Base-by-base conservation (phyloP, 2,329 filamentous ascomycete species). In the Phaeosphaeria sp. region DNA sequence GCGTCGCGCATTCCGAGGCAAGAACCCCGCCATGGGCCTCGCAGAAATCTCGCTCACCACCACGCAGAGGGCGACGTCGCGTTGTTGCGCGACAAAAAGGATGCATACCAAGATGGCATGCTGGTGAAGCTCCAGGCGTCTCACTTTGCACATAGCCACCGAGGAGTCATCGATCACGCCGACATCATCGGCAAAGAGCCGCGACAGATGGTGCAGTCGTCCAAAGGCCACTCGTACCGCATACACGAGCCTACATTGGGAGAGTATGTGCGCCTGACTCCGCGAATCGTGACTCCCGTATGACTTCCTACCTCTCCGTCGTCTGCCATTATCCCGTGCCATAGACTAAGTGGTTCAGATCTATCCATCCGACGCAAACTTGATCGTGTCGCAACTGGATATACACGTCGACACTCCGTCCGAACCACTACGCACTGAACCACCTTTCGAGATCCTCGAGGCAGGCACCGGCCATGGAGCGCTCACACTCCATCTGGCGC, bases 381-480 rank as follows among this genome's bases (percentile, higher is more conserved):
- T 91, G 30, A 93, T 95, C 51, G 88, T 92, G 39, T 90, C 87
- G 1, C 81, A 93, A 22, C 83, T 96, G 21, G 91, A 95, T 73
- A 82, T 95, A 45, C 88, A 94, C 72, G 84, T 87, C 27, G 78
- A 67, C 66, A 68, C 66, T 2, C 65, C 67, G 15, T 78, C 27
- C 63, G 68, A 39, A 69, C 78, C 77, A 6, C 74, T 78, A 36
- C 59, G 20, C 55, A 55, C 54, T 40, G 60, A 50, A 75, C 80
- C 69, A 8, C 85, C 83, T 0, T 75, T 93, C 13, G 90, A 94
- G 71, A 91, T 95, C 45, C 87, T 95, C 51, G 92, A 95, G 77
- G 91, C 91, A 47, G 91, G 92, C 17, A 95, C 91, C 3, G 92
- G 91, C n/a, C 91, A 93, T 81, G 92, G 91, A 56, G 88, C 89